Conservation (phyloP, 1,284 basidiomycete genomes). For the Cerrena zonata region DNA sequence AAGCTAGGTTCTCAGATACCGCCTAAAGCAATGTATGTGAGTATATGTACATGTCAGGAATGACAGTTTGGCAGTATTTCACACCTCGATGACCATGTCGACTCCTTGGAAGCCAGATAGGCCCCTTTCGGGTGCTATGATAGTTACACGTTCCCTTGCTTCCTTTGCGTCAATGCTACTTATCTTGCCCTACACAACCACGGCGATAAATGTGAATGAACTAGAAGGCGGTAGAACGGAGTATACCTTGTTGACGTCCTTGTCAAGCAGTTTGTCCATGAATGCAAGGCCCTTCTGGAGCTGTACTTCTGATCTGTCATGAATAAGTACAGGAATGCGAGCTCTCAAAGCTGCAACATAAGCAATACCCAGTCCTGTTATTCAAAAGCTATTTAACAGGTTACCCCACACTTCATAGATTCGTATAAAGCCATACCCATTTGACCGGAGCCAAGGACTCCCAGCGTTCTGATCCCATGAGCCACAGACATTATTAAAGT, state of each 20-base stretch:
- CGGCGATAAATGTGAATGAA: neutral
- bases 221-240: neutral
- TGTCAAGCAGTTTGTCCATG: conserved; percentile 78
- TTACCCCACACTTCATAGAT: neutral
- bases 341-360: conserved; percentile 78
- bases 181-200: conserved; percentile 50
- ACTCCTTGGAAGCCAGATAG: conserved; percentile 63
- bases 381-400: neutral
- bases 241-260: conserved; percentile 71
- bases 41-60: neutral
- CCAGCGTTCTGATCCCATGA: conserved; percentile 65
- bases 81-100: conserved; percentile 86
- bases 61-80: conserved; percentile 14
- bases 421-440: conserved; percentile 48
- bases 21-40: conserved; percentile 49
- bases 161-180: conserved; percentile 69
- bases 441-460: conserved; percentile 78
- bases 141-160: conserved; percentile 58
- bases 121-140: conserved; percentile 44
- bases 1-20: conserved; percentile 77
- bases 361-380: conserved; percentile 69
- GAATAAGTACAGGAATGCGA: conserved; percentile 68
- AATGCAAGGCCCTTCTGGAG: conserved; percentile 67
- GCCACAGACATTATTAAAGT: conserved; percentile 33
- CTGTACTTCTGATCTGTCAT: conserved; percentile 58